Evolutionary conservation across 2,329 filamentous ascomycete species (phyloP), one percentile per base, ranked within the genome.

Genomic region (Aspergillus vadensis): DNA sequence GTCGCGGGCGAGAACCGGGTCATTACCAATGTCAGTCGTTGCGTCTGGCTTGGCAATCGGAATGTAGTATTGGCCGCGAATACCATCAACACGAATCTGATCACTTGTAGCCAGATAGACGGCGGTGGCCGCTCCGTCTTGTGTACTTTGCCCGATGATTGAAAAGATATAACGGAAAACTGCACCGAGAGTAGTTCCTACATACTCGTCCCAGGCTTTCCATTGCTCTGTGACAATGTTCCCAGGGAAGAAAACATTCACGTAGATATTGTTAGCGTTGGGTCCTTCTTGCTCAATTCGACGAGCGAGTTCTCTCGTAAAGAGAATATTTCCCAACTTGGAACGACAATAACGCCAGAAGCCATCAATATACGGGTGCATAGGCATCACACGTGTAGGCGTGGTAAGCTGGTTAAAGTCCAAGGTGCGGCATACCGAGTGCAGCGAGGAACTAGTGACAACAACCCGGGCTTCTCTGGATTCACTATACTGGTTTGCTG

Each of bases 41-140:
- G 66, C 61, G 49, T 66, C 67, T 36, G 62, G 58, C n/a, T 63
- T 69, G 5, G 71, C 76, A 41, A 77, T 69, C 8, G 77, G 76
- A 47, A 76, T 70, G 53, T 77, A 79, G 55, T 77, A 79, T 44
- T 65, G 65, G 1, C 75, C 77, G 32, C 68, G 68, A 15, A 65
- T 36, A 10, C 68, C 55, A 17, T 63, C 19, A 19, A 15, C 19
- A 12, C 19, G 41, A 21, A 44, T 44, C 41, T 6, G 19, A 65
- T 73, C 69, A 14, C 9, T 44, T 23, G 41, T 14, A 23, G 41
- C 41, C 17, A 44, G 21, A 44, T 21, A 44, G 19, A 44, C 21
- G 41, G 41, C 19, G 19, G 41, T 44, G n/a, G 41, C 41, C 12
- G 41, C 41, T 19, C 41, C 10, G 19, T 44, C 41, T 21, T 44